Percentiles rank a stretch among this genome's conserved stretches.
Evolutionary conservation across 805 yeast species (phyloP).

Genomic region (Kluyveromyces wickerhamii): DNA sequence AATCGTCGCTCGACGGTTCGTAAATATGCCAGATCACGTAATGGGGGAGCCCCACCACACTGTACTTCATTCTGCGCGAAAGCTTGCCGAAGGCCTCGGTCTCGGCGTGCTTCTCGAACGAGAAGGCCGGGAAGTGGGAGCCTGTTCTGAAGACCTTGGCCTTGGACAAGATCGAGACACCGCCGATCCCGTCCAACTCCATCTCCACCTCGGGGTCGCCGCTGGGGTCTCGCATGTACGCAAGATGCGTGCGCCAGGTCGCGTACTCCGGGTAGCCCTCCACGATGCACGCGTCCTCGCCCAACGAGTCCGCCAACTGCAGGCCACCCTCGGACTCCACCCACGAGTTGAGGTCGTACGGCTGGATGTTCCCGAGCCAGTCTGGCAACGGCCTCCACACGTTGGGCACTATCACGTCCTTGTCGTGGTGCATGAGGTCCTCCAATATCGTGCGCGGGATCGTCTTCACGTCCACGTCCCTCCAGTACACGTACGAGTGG

Average conservation of each 20-base stretch:
- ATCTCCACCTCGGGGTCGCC: slow-evolving; percentile 92
- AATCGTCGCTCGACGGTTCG: slow-evolving; percentile 90
- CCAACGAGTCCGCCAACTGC: slow-evolving; percentile 64
- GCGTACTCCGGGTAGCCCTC: slow-evolving; percentile 97
- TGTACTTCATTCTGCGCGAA: slow-evolving; percentile 76
- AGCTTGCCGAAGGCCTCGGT: slow-evolving; percentile 95
- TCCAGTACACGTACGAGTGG: slow-evolving; percentile 95
- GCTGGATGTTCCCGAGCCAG: slow-evolving; percentile 79
- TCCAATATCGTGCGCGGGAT: slow-evolving; percentile 78
- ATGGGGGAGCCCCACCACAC: slow-evolving; percentile 86
- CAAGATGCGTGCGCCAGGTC: slow-evolving; percentile 96
- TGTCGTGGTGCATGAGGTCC: slow-evolving; percentile 85
- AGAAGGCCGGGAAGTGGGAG: slow-evolving; percentile 93
- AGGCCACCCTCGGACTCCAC: slow-evolving; percentile 78
- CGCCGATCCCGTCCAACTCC: slow-evolving; percentile 95
- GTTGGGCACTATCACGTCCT: slow-evolving; percentile 90
- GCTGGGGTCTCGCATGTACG: slow-evolving; percentile 87
- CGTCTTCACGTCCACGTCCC: slow-evolving; percentile 96
- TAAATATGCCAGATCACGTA: slow-evolving; percentile 95
- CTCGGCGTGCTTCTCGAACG: slow-evolving; percentile 94
- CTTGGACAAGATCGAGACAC: slow-evolving; percentile 84
- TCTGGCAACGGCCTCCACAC: slow-evolving; percentile 88
- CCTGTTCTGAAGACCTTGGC: slow-evolving; percentile 84
- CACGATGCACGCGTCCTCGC: slow-evolving; percentile 92
- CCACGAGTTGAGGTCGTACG: slow-evolving; percentile 81